Evolutionary conservation across 805 yeast genomes (phyloP), one percentile per base, ranked within the genome.

Genomic region (Wilhelminamyces savonicus): DNA sequence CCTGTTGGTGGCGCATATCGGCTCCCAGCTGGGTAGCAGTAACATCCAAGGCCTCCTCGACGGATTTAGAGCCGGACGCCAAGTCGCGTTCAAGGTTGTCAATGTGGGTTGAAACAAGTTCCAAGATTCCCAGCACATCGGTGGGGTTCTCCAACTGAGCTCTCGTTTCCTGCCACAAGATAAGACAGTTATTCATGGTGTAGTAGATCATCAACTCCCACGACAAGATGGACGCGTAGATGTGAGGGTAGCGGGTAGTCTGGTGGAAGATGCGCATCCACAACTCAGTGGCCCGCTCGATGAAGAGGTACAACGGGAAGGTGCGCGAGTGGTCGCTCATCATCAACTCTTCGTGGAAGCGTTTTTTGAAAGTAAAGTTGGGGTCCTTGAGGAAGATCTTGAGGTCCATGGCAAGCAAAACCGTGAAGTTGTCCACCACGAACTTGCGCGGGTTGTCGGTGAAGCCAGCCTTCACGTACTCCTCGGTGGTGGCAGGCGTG

Each of bases 101-200:
- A 13, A 61, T 39, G 29, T 53, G 50, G 18, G 56, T 44, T 11
- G 34, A 50, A 19, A 82, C 52, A 23, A 78, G 53, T 18, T 66
- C 56, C 22, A 67, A 48, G 11, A 78, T 59, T 26, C 72, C 66
- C 3, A 68, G 69, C 24, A 73, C 63, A 46, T 82, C 83, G 10
- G 59, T 70, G 0, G 41, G 37, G 27, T 62, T 62, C 16, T 51
- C 56, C 32, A 56, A 45, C 31, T 48, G 53, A 1, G 85, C 80
- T 22, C 63, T 62, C 1, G 88, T 72, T 28, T 66, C 72, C 37
- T 70, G 73, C 90, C 92, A 82, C 24, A 80, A 58, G 23, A 68
- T 65, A 41, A 81, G 57, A 31, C 78, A 66, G 36, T 72, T 71
- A 22, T 66, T 62, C 70, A 81, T 71, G 13, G 78, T 64, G 20